phyloP scores from a whole-genome alignment of 768 basidiomycete species.

The Suillus hirtellus region DNA sequence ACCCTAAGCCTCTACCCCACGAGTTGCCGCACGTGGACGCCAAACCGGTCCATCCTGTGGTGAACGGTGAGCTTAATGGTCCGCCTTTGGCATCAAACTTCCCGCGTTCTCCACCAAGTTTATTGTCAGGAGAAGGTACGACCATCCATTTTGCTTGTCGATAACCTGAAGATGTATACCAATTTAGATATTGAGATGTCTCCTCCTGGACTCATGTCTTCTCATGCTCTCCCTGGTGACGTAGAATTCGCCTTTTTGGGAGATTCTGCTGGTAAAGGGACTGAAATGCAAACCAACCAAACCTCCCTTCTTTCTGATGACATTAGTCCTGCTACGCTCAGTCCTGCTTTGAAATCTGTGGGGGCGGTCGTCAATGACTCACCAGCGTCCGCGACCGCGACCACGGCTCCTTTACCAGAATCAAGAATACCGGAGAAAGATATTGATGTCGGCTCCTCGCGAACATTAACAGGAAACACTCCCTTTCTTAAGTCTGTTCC shows the following conservation, averaged over 20 bases:
- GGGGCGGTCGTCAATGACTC: background rate
- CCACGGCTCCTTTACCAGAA: conserved; percentile 16
- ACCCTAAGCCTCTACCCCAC: conserved; percentile 24
- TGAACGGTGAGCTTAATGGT: conserved; percentile 16
- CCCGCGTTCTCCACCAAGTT: conserved; percentile 1
- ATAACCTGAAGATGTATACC: conserved; percentile 5
- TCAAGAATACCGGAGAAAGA: conserved; percentile 19
- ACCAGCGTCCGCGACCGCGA: conserved; percentile 17
- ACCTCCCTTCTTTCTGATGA: background rate
- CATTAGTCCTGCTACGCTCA: background rate
- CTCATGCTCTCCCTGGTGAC: conserved; percentile 5
- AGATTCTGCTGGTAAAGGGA: background rate
- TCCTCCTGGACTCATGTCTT: conserved; percentile 7
- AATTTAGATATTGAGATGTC: conserved; percentile 8
- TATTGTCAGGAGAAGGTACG: conserved; percentile 2
- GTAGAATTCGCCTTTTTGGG: conserved; percentile 1
- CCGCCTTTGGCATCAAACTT: conserved; percentile 13
- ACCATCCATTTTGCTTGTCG: background rate
- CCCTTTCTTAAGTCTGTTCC: conserved; percentile 13
- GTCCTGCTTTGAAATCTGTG: background rate
- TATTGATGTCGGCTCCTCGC: conserved; percentile 14
- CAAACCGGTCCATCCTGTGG: conserved; percentile 17
- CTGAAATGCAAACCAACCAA: conserved; percentile 1
- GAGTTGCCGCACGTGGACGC: conserved; percentile 25
- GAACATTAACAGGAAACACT: conserved; percentile 6